Base-by-base conservation (phyloP, 2,329 filamentous ascomycete species). In the Penicillium sp. region DNA sequence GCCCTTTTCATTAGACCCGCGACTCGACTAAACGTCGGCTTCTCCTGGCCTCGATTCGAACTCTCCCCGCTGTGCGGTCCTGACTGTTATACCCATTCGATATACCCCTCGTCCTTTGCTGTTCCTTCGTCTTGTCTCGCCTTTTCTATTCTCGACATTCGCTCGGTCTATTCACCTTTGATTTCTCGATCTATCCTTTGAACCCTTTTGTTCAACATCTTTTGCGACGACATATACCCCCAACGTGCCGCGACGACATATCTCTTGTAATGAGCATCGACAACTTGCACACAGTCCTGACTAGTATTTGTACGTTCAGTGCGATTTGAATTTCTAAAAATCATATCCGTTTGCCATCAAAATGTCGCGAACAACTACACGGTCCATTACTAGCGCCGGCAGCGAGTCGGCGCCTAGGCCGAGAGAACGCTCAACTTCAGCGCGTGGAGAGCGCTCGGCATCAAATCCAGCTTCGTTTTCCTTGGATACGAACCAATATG, bases 341-440 rank as follows among this genome's bases (percentile, higher is more conserved):
- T 17, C n/a, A 6, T 24, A 53, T 40, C 22, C 38, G 10, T 26
- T 40, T 26, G 9, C 59, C n/a, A 40, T 26, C 17, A 47, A 22
- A 13, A 70, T 70, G 68, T 61, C 66, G 17, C 65, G 54, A 49
- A 24, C 58, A 13, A 24, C 59, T 38, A 38, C 61, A 7, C 62
- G 62, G 12, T 70, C 68, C 7, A 69, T 66, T 53, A 51, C 60
- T 17, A 70, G 68, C 40, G 61, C 68, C 9, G 68, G 65, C 40
- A 70, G 65, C 44, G 68, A 66, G 45, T 69, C 66, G 9, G 44
- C 55, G 17, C 33, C 47, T 10, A 66, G 66, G 55, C 42, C 47
- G 12, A 63, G 58, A 17, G 56, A 53, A 22, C 64, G 56, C 59
- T 61, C 62, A 9, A 57, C 61, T 40, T 59, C 62, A 8, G 57